Conservation (phyloP, 495 filamentous ascomycete genomes). For the Aeminium ludgeri region DNA sequence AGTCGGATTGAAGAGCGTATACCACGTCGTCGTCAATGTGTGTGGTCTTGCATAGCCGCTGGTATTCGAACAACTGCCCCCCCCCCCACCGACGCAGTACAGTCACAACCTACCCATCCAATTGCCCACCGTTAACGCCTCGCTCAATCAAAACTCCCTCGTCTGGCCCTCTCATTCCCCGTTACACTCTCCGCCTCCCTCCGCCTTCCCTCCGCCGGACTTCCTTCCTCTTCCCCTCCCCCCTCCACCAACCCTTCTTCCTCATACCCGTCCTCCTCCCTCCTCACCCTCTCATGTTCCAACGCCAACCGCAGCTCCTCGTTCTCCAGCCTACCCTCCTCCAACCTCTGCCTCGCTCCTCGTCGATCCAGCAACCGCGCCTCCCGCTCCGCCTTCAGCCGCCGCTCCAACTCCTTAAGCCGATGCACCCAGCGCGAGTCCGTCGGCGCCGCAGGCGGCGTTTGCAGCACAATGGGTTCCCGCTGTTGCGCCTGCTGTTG, state of each 20-base stretch:
- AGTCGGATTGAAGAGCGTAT: no score
- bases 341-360: constrained; percentile 66
- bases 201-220: no score
- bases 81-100: no score
- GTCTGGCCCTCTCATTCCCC: no score
- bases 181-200: no score
- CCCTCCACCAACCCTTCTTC: not conserved
- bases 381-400: constrained; percentile 79
- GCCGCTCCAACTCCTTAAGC: constrained; percentile 68
- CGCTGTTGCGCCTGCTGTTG: constrained; percentile 4
- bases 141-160: no score
- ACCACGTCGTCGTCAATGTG: no score
- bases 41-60: no score
- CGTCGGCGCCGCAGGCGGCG: constrained; percentile 24
- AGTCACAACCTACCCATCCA: no score
- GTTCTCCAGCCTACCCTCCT: constrained; percentile 67
- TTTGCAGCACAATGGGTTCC: constrained; percentile 8
- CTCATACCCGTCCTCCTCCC: constrained; percentile 17
- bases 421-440: constrained; percentile 71
- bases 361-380: constrained; percentile 68
- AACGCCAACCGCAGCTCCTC: constrained; percentile 51
- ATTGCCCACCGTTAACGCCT: no score
- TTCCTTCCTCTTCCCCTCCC: not conserved
- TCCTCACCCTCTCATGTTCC: constrained; percentile 42
- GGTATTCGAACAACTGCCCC: no score